These are phyloP conservation scores for Malus hybrid DNA, from an alignment of 331 rosid genomes.

Conservation along the genomic window DNA sequence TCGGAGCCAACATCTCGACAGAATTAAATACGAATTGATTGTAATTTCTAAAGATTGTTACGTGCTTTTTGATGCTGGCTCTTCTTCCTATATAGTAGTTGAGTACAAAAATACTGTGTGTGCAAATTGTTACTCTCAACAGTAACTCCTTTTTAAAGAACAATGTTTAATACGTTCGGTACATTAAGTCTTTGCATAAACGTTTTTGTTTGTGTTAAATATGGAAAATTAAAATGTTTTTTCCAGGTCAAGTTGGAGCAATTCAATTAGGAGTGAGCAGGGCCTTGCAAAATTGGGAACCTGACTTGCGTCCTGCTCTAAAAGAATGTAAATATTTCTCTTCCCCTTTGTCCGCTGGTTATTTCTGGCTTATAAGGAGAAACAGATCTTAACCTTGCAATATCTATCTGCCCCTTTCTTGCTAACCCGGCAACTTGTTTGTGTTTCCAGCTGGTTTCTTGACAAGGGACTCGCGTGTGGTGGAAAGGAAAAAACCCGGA, in stretches of 20 bases:
- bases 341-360: not conserved
- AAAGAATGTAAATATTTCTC: constrained; percentile 41
- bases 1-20: not conserved
- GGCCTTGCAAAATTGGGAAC: constrained; percentile 98
- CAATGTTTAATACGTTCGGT: not conserved
- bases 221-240: not conserved
- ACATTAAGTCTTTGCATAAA: not conserved
- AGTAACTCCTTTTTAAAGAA: not conserved
- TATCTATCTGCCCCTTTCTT: not conserved
- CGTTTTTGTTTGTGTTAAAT: not conserved
- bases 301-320: constrained; percentile 74
- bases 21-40: not conserved
- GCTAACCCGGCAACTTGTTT: constrained; percentile 13
- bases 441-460: constrained; percentile 73
- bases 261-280: constrained; percentile 75
- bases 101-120: not conserved
- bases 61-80: not conserved
- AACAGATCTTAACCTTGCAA: not conserved
- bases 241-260: constrained; percentile 96
- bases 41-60: not conserved
- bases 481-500: constrained; percentile 97
- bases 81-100: not conserved
- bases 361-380: not conserved
- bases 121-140: not conserved
- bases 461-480: constrained; percentile 86